These are phyloP conservation scores for Elongisporangium anandrum DNA, from an alignment of 352 stramenopile genomes.

Conservation along the genomic window DNA sequence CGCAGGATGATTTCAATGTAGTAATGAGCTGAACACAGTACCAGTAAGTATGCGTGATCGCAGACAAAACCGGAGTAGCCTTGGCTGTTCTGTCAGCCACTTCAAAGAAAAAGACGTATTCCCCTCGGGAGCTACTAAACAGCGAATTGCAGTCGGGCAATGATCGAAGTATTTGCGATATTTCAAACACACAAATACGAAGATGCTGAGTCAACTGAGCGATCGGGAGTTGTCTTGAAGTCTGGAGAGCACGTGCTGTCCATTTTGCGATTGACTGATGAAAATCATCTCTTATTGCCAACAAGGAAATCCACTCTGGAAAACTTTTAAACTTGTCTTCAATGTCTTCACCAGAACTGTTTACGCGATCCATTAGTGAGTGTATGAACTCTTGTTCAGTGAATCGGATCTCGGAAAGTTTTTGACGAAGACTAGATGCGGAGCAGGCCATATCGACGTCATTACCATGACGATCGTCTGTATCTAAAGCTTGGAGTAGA, in stretches of 20 bases:
- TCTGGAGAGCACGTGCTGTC: conserved; percentile 12
- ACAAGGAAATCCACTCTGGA: conserved; percentile 24
- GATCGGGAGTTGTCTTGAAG: conserved; percentile 10
- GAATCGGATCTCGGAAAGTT: background rate
- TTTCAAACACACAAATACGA: conserved; percentile 19
- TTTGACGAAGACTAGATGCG: background rate
- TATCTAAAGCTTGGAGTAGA: background rate
- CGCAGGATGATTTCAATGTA: conserved; percentile 17
- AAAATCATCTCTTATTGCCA: conserved; percentile 30
- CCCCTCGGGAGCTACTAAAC: conserved; percentile 31
- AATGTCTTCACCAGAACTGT: conserved; percentile 7
- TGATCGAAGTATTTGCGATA: conserved; percentile 34
- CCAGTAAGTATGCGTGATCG: conserved; percentile 56
- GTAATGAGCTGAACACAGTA: conserved; percentile 44
- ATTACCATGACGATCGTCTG: background rate
- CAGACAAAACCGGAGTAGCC: conserved; percentile 53
- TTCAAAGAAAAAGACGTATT: conserved; percentile 74
- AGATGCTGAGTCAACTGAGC: conserved; percentile 6
- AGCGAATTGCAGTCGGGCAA: conserved; percentile 57
- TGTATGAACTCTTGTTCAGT: background rate
- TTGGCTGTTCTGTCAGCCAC: conserved; percentile 34
- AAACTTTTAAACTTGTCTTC: conserved; percentile 3
- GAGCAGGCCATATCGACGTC: background rate
- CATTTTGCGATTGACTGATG: conserved; percentile 22
- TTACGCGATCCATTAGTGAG: background rate